Evolutionary conservation across 345 rosid genomes (phyloP).

Genomic region (Orychophragmus violaceus): DNA sequence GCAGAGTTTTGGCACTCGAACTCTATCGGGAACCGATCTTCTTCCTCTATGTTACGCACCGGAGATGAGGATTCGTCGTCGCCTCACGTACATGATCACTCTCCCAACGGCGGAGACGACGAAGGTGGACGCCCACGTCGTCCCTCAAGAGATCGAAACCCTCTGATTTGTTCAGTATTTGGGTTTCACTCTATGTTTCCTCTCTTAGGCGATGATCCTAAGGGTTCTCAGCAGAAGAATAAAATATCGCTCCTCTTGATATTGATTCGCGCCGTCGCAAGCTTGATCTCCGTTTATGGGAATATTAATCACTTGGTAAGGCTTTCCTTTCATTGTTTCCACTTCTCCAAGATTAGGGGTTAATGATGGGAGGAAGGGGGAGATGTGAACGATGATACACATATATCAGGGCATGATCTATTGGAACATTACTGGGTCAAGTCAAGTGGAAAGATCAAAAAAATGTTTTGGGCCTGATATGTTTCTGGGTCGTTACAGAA

Average conservation of each 20-base stretch:
- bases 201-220: slow-evolving; percentile 66
- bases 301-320: slow-evolving; percentile 63
- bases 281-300: slow-evolving; percentile 62
- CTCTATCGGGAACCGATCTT: slow-evolving; percentile 73
- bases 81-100: slow-evolving; percentile 60
- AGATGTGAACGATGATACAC: no score
- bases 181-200: slow-evolving; percentile 33
- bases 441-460: no score
- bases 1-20: slow-evolving; percentile 95
- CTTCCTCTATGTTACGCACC: slow-evolving; percentile 75
- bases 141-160: slow-evolving; percentile 51
- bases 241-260: slow-evolving; percentile 56
- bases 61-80: slow-evolving; percentile 73
- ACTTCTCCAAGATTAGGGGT: not conserved
- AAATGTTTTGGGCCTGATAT: no score
- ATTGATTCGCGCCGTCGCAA: slow-evolving; percentile 40
- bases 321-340: not conserved
- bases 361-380: no score
- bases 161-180: slow-evolving; percentile 49
- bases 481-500: no score
- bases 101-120: slow-evolving; percentile 31
- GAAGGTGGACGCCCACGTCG: slow-evolving; percentile 56
- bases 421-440: no score
- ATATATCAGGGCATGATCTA: no score
- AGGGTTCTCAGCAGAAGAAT: slow-evolving; percentile 53